A percentile compares a stretch with the other conserved stretches of the same genome.
These are phyloP conservation scores for Bothriochloa decipiens DNA, from an alignment of 176 grass and related monocot species.

Conservation along the genomic window DNA sequence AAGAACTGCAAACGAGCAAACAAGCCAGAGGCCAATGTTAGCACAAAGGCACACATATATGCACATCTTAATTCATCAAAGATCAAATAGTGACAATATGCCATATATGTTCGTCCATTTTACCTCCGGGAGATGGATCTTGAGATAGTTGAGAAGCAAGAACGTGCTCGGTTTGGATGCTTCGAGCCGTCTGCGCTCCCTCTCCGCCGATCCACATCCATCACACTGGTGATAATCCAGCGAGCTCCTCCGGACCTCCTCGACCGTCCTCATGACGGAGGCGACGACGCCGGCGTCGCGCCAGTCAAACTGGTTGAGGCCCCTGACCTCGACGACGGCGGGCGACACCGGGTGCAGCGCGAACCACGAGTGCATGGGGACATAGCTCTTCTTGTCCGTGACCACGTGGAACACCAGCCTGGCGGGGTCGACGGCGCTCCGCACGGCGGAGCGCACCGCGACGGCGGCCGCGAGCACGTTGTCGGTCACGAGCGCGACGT, in stretches of 20 bases:
- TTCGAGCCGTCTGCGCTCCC: constrained; percentile 57
- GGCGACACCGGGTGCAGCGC: constrained; percentile 65
- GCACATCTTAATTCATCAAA: background rate
- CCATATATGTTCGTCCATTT: background rate
- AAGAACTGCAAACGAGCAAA: constrained; percentile 63
- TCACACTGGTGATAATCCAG: constrained; percentile 31
- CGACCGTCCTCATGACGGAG: constrained; percentile 74
- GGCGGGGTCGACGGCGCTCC: constrained; percentile 51
- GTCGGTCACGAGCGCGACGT: constrained; percentile 79
- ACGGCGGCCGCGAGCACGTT: constrained; percentile 85
- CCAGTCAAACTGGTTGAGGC: constrained; percentile 92
- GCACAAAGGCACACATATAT: background rate
- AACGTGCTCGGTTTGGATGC: constrained; percentile 73
- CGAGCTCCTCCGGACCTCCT: constrained; percentile 64
- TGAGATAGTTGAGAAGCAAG: constrained; percentile 84
- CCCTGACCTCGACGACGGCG: constrained; percentile 79
- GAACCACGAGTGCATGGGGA: constrained; percentile 95
- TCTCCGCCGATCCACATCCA: constrained; percentile 25
- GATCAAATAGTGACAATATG: too few relatives aligned
- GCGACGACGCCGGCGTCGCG: constrained; percentile 42
- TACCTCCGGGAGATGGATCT: constrained; percentile 94
- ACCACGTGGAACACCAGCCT: constrained; percentile 90
- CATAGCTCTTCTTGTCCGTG: constrained; percentile 90
- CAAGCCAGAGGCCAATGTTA: background rate
- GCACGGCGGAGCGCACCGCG: constrained; percentile 59